Evolutionary conservation across 179 eudicot species (phyloP), one percentile per base, ranked within the genome.

Genomic region (Beta corolliflora): DNA sequence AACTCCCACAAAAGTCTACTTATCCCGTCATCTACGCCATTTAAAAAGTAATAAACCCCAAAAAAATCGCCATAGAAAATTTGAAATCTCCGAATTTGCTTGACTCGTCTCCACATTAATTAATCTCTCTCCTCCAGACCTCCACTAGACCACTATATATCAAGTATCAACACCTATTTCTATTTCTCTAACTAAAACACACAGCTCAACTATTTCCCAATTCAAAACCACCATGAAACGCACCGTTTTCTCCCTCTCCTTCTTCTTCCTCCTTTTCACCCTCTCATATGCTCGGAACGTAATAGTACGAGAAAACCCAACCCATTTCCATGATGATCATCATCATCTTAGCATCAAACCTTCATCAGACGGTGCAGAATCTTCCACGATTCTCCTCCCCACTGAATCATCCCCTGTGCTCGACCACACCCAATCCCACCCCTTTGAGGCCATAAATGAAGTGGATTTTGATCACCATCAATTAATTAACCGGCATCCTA

Each of bases 381-480:
- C 81, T 55, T 41, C 64, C 63, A 70, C 64, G n/a, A 70, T 53
- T 36, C 41, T 36, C 69, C 71, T 77, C 73, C 84, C 72, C 19
- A 64, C 52, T 3, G 64, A 54, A 9, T 71, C 53, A 15, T 9
- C 81, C 68, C 1, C 16, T 56, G 76, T 21, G 5, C 11, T 54
- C 55, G 71, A 61, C 14, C 19, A 59, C 79, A 54, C 46, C 63
- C 16, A 29, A 21, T 41, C 63, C 59, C 63, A 21, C 12, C 59
- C 59, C 41, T 36, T 36, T 36, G 16, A 70, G 67, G 25, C 3
- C 1, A 21, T 15, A 9, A 21, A 46, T 5, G 31, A 45, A 71
- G 29, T 6, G 36, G 31, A 8, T 63, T 23, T 13, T 18, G 15
- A 3, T 63, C 64, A 9, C 10, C 1, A 0, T 23, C 5, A 23